A percentile compares a stretch with the other conserved stretches of the same genome.
Evolutionary conservation across 345 rosid genomes (phyloP).

Genomic region (Atalantia buxifolia): DNA sequence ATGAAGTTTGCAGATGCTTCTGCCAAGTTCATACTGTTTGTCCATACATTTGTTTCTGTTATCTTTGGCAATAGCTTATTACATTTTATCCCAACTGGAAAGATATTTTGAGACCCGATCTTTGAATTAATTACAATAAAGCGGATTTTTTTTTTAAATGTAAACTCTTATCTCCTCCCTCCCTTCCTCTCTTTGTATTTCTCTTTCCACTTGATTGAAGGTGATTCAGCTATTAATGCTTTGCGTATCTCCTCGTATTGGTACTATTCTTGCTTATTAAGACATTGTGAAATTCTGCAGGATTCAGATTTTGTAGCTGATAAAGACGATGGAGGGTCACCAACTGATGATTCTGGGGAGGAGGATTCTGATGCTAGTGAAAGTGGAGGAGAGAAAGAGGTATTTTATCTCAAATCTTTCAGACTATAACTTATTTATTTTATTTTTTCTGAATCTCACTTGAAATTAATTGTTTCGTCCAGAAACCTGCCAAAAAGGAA

Average conservation of each 20-base stretch:
- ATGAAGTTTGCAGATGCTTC: neutral
- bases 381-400: slow-evolving; percentile 80
- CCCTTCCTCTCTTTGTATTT: neutral
- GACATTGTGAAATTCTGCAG: slow-evolving; percentile 37
- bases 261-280: neutral
- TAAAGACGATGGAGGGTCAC: slow-evolving; percentile 90
- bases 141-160: neutral
- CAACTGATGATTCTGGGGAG: slow-evolving; percentile 96
- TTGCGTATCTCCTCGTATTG: neutral
- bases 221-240: neutral
- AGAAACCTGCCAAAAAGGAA: slow-evolving; percentile 78
- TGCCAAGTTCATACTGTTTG: neutral
- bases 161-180: neutral
- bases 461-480: slow-evolving; percentile 18
- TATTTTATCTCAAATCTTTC: slow-evolving; percentile 22
- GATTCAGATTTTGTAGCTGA: slow-evolving; percentile 87
- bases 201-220: neutral
- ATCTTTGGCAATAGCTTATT: neutral
- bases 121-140: neutral
- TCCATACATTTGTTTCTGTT: neutral
- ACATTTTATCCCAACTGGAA: neutral
- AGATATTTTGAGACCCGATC: neutral
- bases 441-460: slow-evolving; percentile 7
- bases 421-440: neutral
- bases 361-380: slow-evolving; percentile 68